phyloP scores from a whole-genome alignment of 208 protist species.

The Naegleria lovaniensis region DNA sequence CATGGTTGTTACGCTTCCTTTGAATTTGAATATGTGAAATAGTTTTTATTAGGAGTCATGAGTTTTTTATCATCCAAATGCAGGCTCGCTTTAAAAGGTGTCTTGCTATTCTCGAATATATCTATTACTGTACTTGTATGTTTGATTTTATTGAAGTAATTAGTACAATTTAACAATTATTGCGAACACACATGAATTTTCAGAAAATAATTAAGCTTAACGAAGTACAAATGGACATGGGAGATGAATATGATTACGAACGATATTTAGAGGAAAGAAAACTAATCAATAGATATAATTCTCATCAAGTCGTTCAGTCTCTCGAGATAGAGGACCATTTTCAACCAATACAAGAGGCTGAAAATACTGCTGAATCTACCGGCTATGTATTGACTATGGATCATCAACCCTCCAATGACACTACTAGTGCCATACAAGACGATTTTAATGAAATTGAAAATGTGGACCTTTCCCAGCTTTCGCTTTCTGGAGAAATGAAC shows the following conservation, averaged over 20 bases:
- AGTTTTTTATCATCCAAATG: not conserved
- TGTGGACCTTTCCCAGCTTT: not conserved
- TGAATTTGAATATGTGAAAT: not conserved
- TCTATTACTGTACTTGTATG: not conserved
- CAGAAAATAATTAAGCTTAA: too few relatives aligned
- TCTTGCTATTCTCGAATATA: not conserved
- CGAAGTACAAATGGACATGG: not conserved
- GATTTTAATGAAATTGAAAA: not conserved
- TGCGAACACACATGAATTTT: too few relatives aligned
- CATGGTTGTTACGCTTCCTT: not conserved
- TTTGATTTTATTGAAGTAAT: not conserved
- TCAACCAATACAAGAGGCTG: not conserved
- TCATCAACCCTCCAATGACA: too few relatives aligned
- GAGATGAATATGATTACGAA: not conserved
- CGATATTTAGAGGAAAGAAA: not conserved
- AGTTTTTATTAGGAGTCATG: not conserved
- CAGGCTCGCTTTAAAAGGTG: not conserved
- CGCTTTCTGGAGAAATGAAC: not conserved
- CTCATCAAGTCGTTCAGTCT: not conserved
- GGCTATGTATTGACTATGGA: too few relatives aligned
- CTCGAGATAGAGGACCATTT: too few relatives aligned
- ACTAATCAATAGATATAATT: too few relatives aligned
- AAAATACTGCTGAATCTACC: not conserved
- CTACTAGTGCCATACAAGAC: too few relatives aligned
- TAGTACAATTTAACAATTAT: not conserved